Base-by-base conservation (phyloP, 345 rosid genomes). In the Aquilaria yunnanensis region DNA sequence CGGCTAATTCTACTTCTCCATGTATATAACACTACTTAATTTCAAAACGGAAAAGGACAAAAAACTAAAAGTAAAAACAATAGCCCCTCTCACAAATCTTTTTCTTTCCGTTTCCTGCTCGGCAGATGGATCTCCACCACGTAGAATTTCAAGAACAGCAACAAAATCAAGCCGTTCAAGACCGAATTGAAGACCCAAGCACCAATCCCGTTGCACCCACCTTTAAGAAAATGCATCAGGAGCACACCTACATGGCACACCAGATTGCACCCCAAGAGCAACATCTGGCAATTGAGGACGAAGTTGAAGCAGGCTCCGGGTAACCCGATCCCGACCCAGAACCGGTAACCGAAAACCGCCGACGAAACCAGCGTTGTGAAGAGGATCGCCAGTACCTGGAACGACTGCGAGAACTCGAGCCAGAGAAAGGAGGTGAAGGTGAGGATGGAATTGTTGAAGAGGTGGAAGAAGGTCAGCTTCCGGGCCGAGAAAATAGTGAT, bases 371-470 rank as follows among this genome's bases (percentile, higher is more conserved):
- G 14, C 31, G 98, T 92, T 1, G 98, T 78, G 30, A 82, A 79
- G 2, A 87, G 67, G 51, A 92, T 92, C 16, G 88, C 96, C n/a
- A 89, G 46, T 3, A 92, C 85, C 78, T 89, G 98, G 54, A 87
- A 89, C 30, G 97, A 89, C 57, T 92, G 97, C 3, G 98, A 89
- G 64, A 78, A 93, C 46, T 90, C 98, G 2, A 93, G 83, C 97
- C 96, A 93, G 9, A 93, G 64, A 63, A 90, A 93, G 1, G 96
- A 82, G 80, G 77, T 80, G 60, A 81, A 76, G 14, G 87, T 82
- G 59, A 81, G 53, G 34, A 81, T 78, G 10, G 94, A 80, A 64
- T 80, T 76, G 68, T 81, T 78, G 66, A 86, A 81, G 2, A 93
- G 81, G 83, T 87, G 92, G 67, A 79, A 77, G 60, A 71, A 75